phyloP scores from a whole-genome alignment of 306 rosid genomes.

The Rubus parviflorus region DNA sequence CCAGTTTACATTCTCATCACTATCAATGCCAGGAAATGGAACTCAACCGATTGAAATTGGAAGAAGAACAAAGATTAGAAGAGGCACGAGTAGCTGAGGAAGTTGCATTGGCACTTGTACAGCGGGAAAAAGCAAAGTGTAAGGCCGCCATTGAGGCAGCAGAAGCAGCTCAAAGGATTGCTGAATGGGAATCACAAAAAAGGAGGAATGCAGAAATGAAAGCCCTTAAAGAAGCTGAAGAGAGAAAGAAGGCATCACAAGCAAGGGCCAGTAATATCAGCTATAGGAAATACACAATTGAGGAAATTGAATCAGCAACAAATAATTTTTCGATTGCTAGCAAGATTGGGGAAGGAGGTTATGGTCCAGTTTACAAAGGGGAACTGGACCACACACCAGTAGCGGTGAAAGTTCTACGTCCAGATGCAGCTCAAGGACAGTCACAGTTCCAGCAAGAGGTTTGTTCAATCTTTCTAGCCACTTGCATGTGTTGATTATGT shows the following conservation, averaged over 20 bases:
- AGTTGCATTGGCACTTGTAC: conserved; percentile 56
- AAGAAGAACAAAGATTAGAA: conserved; percentile 56
- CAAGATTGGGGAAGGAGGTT: conserved; percentile 86
- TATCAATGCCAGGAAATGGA: conserved; percentile 52
- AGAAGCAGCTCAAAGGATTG: conserved; percentile 53
- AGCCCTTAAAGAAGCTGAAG: conserved; percentile 38
- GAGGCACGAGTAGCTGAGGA: conserved; percentile 52
- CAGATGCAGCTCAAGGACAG: conserved; percentile 82
- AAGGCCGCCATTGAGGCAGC: conserved; percentile 66
- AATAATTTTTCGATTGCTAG: conserved; percentile 35
- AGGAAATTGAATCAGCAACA: conserved; percentile 77
- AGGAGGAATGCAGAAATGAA: conserved; percentile 48
- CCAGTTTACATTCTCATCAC: neutral
- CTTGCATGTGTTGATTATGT: neutral
- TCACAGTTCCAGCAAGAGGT: conserved; percentile 85
- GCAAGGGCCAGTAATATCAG: conserved; percentile 23
- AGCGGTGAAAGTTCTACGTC: conserved; percentile 73
- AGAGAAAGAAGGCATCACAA: conserved; percentile 24
- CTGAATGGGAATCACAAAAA: conserved; percentile 61
- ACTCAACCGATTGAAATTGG: conserved; percentile 66
- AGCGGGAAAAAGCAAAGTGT: conserved; percentile 55
- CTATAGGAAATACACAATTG: conserved; percentile 65
- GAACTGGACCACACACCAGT: conserved; percentile 76
- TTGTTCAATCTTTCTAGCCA: neutral
- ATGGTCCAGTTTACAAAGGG: conserved; percentile 73